A percentile compares a stretch with the other conserved stretches of the same genome.
Evolutionary conservation across 2,329 filamentous ascomycete species (phyloP).

Genomic region (Paecilomyces fulvus): DNA sequence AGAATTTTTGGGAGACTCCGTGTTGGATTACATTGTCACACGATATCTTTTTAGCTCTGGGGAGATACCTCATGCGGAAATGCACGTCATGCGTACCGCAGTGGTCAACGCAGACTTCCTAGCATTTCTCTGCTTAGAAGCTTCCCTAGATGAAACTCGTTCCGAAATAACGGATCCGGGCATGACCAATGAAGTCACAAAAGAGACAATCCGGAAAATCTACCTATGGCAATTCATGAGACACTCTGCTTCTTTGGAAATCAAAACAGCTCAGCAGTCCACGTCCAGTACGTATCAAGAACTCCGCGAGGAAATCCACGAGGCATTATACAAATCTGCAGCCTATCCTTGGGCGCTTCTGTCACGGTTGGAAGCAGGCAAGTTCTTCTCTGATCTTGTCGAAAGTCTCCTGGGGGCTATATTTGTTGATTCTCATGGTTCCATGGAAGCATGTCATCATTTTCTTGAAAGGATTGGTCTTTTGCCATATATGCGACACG

Average conservation of each 20-base stretch:
- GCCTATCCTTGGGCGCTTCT: constrained; percentile 73
- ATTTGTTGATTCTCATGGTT: constrained; percentile 66
- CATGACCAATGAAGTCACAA: constrained; percentile 19
- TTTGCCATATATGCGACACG: constrained; percentile 51
- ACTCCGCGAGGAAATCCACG: constrained; percentile 42
- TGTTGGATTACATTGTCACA: constrained; percentile 72
- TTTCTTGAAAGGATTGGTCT: constrained; percentile 61
- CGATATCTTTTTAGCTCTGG: constrained; percentile 46
- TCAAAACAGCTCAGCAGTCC: constrained; percentile 41
- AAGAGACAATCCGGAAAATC: constrained; percentile 18
- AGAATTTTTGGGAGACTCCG: constrained; percentile 79
- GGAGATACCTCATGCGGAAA: constrained; percentile 46
- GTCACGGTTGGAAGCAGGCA: constrained; percentile 55
- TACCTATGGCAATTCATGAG: constrained; percentile 65
- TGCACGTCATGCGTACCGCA: constrained; percentile 69
- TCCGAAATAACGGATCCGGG: constrained; percentile 4
- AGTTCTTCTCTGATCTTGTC: constrained; percentile 76
- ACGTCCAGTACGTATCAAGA: constrained; percentile 40
- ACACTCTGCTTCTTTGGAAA: constrained; percentile 39
- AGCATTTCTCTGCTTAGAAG: constrained; percentile 63
- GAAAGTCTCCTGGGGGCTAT: constrained; percentile 75
- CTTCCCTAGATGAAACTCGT: constrained; percentile 15
- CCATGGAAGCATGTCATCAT: constrained; percentile 48
- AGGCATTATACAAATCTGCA: constrained; percentile 41
- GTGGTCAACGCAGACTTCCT: constrained; percentile 75